Percentiles rank a stretch among this genome's conserved stretches.
Conservation (phyloP, 2,329 filamentous ascomycete species). For the Bimuria novae-zelandiae region DNA sequence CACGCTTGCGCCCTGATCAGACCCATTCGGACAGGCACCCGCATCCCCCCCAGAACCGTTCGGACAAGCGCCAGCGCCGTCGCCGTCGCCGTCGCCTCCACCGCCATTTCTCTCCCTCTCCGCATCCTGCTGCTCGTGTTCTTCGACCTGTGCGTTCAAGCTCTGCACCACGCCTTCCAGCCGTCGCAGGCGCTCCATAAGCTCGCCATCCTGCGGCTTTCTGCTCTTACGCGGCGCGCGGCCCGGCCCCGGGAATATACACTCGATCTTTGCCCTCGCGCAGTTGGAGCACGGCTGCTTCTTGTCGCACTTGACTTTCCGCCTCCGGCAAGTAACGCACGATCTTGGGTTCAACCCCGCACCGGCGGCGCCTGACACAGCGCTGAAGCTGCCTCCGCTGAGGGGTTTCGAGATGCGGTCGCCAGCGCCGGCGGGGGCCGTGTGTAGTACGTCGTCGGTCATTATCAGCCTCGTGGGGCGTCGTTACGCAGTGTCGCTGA, state of each 20-base stretch:
- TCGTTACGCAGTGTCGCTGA: background rate
- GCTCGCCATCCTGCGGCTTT: conserved; percentile 70
- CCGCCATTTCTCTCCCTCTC: conserved; percentile 30
- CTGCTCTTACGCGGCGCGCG: conserved; percentile 71
- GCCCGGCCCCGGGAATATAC: conserved; percentile 75
- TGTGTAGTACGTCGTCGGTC: conserved; percentile 30
- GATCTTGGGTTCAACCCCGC: conserved; percentile 36
- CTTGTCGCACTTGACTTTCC: conserved; percentile 80
- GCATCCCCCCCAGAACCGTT: background rate
- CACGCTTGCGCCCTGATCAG: conserved; percentile 18
- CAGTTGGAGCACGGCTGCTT: conserved; percentile 77
- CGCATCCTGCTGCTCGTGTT: conserved; percentile 41
- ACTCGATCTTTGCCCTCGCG: conserved; percentile 70
- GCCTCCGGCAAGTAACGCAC: conserved; percentile 44
- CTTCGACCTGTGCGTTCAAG: conserved; percentile 52
- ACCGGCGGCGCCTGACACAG: conserved; percentile 21
- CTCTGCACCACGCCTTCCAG: conserved; percentile 75
- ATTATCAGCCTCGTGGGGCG: conserved; percentile 19
- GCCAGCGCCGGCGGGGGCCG: conserved; percentile 13
- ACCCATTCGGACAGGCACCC: conserved; percentile 10
- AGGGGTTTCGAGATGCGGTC: conserved; percentile 25
- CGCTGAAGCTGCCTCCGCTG: conserved; percentile 23
- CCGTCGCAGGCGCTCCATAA: conserved; percentile 72
- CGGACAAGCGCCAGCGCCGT: conserved; percentile 11
- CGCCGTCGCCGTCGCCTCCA: too few species aligned